phyloP scores from a whole-genome alignment of 2,329 filamentous ascomycete genomes.

The Thielaviopsis ethacetica region DNA sequence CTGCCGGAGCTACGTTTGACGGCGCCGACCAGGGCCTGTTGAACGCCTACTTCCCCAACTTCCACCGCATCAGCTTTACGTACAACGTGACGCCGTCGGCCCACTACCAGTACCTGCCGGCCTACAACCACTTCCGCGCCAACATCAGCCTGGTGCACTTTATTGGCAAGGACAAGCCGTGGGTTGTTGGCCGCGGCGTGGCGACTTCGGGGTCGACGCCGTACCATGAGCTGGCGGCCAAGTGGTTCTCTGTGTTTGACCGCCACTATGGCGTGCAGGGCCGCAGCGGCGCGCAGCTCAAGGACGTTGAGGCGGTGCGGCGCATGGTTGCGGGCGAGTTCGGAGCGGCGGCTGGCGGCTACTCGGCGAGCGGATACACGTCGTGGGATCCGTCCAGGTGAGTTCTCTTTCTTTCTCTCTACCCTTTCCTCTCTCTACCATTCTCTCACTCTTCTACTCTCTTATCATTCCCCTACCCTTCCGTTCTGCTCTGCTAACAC shows the following conservation, averaged over 20 bases:
- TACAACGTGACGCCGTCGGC: slow-evolving; percentile 96
- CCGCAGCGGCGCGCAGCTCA: slow-evolving; percentile 6
- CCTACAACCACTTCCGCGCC: slow-evolving; percentile 82
- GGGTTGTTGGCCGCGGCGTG: slow-evolving; percentile 46
- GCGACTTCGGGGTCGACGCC: slow-evolving; percentile 21
- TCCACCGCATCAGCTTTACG: slow-evolving; percentile 78
- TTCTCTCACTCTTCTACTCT: no score
- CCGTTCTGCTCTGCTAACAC: not conserved
- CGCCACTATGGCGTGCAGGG: slow-evolving; percentile 49
- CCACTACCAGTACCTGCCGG: slow-evolving; percentile 93
- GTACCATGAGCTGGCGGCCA: slow-evolving; percentile 58
- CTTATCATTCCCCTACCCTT: no score
- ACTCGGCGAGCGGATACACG: slow-evolving; percentile 8
- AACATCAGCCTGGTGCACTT: slow-evolving; percentile 87
- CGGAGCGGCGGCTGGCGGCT: slow-evolving; percentile 4
- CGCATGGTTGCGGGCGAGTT: slow-evolving; percentile 40
- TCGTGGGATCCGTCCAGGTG: slow-evolving; percentile 14
- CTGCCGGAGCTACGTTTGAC: slow-evolving; percentile 83
- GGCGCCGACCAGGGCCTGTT: slow-evolving; percentile 90
- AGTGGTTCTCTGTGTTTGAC: slow-evolving; percentile 94
- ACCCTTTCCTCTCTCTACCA: no score
- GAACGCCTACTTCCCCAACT: slow-evolving; percentile 85
- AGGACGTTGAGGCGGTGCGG: slow-evolving; percentile 24
- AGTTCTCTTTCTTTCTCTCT: not conserved
- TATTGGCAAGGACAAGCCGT: slow-evolving; percentile 83